Evolutionary conservation across 495 filamentous ascomycete genomes (phyloP).

Genomic region (Xylaria bambusicola): DNA sequence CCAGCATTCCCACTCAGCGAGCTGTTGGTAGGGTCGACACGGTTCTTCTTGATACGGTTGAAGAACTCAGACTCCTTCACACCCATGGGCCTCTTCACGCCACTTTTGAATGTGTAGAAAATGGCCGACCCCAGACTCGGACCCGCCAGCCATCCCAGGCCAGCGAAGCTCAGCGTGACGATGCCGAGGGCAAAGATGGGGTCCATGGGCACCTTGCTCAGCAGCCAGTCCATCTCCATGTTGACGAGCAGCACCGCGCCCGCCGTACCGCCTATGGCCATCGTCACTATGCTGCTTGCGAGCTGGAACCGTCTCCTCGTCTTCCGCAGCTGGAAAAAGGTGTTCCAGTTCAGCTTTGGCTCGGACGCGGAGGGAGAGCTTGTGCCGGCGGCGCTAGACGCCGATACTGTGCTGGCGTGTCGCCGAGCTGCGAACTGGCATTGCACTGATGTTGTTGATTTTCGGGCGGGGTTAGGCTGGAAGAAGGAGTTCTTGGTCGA

Average conservation of each 20-base stretch:
- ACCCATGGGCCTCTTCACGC: constrained; percentile 65
- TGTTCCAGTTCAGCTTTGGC: constrained; percentile 77
- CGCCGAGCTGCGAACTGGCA: constrained; percentile 33
- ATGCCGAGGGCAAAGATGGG: constrained; percentile 82
- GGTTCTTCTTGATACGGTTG: constrained; percentile 79
- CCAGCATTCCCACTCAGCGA: constrained; percentile 59
- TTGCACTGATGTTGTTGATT: constrained; percentile 22
- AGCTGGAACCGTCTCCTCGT: constrained; percentile 82
- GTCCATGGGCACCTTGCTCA: constrained; percentile 72
- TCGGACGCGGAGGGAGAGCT: constrained; percentile 24
- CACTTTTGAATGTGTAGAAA: constrained; percentile 71
- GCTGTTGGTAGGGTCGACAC: constrained; percentile 74
- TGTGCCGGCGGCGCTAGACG: constrained; percentile 37
- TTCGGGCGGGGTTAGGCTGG: constrained; percentile 18
- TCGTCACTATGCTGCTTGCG: constrained; percentile 67
- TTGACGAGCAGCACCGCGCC: constrained; percentile 66
- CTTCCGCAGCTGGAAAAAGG: constrained; percentile 87
- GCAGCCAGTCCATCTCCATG: constrained; percentile 67
- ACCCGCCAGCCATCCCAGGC: constrained; percentile 81
- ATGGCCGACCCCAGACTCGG: constrained; percentile 74
- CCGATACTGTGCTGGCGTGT: constrained; percentile 40
- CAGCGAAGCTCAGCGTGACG: constrained; percentile 69
- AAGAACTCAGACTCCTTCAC: constrained; percentile 91
- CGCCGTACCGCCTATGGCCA: constrained; percentile 54
- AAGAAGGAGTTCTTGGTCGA: constrained; percentile 17